Percentiles rank a stretch among this genome's conserved stretches.
Evolutionary conservation across 495 filamentous ascomycete species (phyloP).

Genomic region (Tuber aestivum): DNA sequence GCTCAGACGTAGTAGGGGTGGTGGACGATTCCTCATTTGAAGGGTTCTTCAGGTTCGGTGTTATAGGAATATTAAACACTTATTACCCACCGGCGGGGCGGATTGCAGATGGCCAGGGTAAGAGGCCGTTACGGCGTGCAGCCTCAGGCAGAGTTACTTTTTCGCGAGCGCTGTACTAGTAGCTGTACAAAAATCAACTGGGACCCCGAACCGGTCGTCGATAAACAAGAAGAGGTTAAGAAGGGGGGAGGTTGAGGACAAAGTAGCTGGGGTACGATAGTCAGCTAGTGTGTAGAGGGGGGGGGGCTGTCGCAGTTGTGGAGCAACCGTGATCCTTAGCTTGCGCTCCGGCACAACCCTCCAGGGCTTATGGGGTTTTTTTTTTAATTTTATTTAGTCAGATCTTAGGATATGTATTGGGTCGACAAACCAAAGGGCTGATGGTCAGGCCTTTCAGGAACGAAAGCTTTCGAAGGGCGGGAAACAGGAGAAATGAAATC

Average conservation of each 20-base stretch:
- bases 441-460: background rate
- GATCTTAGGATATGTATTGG: background rate
- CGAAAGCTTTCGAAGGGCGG: background rate
- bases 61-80: constrained; percentile 23
- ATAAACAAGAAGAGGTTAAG: constrained; percentile 13
- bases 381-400: background rate
- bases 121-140: constrained; percentile 22
- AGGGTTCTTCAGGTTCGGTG: constrained; percentile 20
- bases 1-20: constrained; percentile 35
- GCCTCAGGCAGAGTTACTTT: background rate
- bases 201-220: constrained; percentile 20
- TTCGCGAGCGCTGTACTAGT: background rate
- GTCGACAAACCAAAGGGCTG: background rate
- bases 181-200: constrained; percentile 8
- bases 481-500: background rate
- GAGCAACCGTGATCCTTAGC: background rate
- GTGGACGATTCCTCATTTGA: constrained; percentile 41
- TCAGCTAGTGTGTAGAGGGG: background rate
- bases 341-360: background rate
- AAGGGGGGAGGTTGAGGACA: background rate
- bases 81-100: constrained; percentile 26
- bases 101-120: constrained; percentile 10
- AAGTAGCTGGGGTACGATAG: background rate
- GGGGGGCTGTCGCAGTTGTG: background rate
- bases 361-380: background rate